Conservation (phyloP, 129 eudicot species). For the Scalesia atractyloides region DNA sequence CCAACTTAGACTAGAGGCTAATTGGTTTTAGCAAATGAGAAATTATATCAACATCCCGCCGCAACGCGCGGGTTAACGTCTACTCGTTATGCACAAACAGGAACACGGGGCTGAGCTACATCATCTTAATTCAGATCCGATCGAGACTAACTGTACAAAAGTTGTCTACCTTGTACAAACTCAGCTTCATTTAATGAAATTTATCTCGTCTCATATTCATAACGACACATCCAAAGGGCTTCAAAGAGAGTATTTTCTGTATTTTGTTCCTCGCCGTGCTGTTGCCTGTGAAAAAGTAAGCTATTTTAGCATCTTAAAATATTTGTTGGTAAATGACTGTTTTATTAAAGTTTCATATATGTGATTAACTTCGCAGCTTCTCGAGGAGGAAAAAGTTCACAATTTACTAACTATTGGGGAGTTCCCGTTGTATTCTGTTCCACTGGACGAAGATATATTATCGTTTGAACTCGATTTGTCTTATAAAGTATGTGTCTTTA, state of each 20-base stretch:
- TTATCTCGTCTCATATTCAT: conserved; percentile 71
- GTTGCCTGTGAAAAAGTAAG: conserved; percentile 92
- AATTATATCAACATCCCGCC: too few relatives aligned
- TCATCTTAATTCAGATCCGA: conserved; percentile 73
- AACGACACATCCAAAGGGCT: conserved; percentile 81
- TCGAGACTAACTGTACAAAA: conserved; percentile 77
- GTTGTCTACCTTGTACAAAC: conserved; percentile 90
- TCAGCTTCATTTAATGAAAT: conserved; percentile 76
- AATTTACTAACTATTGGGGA: conserved; percentile 87
- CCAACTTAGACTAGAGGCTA: too few relatives aligned
- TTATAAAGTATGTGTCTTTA: conserved; percentile 57
- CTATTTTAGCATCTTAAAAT: conserved; percentile 17
- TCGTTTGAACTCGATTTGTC: conserved; percentile 91
- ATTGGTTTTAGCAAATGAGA: too few relatives aligned
- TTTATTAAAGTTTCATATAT: neutral
- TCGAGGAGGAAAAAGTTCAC: conserved; percentile 91
- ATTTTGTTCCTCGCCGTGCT: conserved; percentile 95
- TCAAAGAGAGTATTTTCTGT: conserved; percentile 83
- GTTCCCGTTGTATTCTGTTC: conserved; percentile 75
- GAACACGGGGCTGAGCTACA: conserved; percentile 95
- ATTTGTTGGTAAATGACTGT: neutral
- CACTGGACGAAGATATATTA: conserved; percentile 84
- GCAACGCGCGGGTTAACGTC: too few relatives aligned
- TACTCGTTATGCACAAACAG: conserved; percentile 45
- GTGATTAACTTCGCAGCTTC: conserved; percentile 49